Percentiles rank a stretch among this genome's conserved stretches.
phyloP scores from a whole-genome alignment of 2,329 filamentous ascomycete genomes.

The Trichoderma gracile region DNA sequence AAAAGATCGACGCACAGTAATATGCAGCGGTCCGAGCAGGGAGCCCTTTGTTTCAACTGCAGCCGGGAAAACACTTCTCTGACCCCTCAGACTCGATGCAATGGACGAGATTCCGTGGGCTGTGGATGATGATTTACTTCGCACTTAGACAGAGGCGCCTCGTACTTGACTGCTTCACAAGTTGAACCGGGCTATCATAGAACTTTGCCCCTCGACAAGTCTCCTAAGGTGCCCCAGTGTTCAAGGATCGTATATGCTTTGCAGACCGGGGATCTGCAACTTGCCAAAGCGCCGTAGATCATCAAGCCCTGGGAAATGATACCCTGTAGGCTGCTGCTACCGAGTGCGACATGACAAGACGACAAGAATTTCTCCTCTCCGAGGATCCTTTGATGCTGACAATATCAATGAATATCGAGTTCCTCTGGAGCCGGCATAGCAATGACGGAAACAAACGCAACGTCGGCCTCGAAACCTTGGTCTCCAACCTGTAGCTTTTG shows the following conservation, averaged over 20 bases:
- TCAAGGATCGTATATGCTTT: slow-evolving; percentile 24
- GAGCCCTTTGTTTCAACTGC: neutral
- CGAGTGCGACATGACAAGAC: slow-evolving; percentile 23
- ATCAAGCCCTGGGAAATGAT: slow-evolving; percentile 15
- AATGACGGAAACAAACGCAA: neutral
- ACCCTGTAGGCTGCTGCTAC: slow-evolving; percentile 16
- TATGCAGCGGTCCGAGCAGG: neutral
- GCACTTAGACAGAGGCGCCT: neutral
- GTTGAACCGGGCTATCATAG: neutral
- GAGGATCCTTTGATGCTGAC: slow-evolving; percentile 1
- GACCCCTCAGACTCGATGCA: neutral
- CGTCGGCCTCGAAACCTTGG: neutral
- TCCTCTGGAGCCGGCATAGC: neutral
- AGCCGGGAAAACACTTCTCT: slow-evolving; percentile 1
- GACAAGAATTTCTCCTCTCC: neutral
- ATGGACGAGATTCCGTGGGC: neutral
- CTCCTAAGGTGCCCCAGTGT: slow-evolving; percentile 11
- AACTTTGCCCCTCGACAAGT: neutral
- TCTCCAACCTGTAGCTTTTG: neutral
- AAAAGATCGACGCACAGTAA: slow-evolving; percentile 13
- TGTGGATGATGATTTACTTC: neutral
- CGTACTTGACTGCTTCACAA: neutral
- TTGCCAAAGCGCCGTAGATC: slow-evolving; percentile 25
- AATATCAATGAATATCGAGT: neutral
- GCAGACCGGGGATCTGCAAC: slow-evolving; percentile 26